Evolutionary conservation across 805 yeast species (phyloP).

Genomic region (Starmerella apis): DNA sequence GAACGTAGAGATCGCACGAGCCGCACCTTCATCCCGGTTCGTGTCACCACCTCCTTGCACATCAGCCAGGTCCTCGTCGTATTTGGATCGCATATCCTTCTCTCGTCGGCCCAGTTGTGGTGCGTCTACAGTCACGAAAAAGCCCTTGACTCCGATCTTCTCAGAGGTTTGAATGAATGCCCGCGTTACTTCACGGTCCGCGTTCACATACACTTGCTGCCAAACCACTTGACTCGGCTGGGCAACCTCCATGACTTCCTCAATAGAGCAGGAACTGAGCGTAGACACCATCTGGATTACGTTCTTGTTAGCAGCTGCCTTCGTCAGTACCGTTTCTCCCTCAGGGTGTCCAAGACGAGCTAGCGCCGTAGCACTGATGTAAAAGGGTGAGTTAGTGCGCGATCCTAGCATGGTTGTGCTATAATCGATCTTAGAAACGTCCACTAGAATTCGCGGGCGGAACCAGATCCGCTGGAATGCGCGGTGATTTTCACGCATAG

Average conservation of each 20-base stretch:
- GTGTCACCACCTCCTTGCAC: constrained; percentile 37
- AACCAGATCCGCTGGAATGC: constrained; percentile 84
- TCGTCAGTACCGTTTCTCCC: constrained; percentile 78
- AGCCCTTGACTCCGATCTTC: constrained; percentile 61
- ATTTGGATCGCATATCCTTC: constrained; percentile 66
- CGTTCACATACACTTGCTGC: constrained; percentile 78
- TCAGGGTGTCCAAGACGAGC: constrained; percentile 89
- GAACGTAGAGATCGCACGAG: constrained; percentile 75
- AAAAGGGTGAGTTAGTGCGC: constrained; percentile 63
- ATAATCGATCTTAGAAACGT: constrained; percentile 63
- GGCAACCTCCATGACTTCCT: constrained; percentile 69
- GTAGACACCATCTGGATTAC: constrained; percentile 89
- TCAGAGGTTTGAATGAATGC: constrained; percentile 62
- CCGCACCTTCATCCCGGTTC: constrained; percentile 70
- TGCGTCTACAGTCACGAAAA: constrained; percentile 76
- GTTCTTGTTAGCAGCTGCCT: constrained; percentile 64
- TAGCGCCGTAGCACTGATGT: constrained; percentile 82
- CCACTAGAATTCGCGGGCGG: constrained; percentile 71
- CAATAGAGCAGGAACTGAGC: constrained; percentile 75
- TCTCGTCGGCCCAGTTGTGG: constrained; percentile 87
- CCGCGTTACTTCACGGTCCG: constrained; percentile 56
- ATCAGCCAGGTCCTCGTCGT: constrained; percentile 42
- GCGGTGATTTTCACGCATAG: constrained; percentile 79
- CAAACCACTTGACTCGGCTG: constrained; percentile 64
- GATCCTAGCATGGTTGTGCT: constrained; percentile 69